Evolutionary conservation across 495 filamentous ascomycete genomes (phyloP).

Genomic region (Penicillium coffeae): DNA sequence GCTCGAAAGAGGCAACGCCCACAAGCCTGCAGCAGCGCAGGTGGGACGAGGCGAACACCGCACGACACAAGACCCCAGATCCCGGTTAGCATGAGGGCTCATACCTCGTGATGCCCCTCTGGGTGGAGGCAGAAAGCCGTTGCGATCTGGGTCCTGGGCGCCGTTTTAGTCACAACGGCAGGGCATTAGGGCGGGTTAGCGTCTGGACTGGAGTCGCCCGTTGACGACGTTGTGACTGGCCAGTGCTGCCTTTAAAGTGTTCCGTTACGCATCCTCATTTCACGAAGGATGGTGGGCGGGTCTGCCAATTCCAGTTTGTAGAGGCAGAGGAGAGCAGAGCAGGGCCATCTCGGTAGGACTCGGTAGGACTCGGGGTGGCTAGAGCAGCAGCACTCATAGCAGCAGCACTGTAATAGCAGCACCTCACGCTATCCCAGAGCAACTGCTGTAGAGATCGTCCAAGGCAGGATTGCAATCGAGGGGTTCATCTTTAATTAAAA

Average conservation of each 20-base stretch:
- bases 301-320: too few species aligned
- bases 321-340: too few species aligned
- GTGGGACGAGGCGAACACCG: slow-evolving; percentile 13
- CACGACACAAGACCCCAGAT: background rate
- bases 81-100: too few species aligned
- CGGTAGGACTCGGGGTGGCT: too few species aligned
- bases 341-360: too few species aligned
- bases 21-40: too few species aligned
- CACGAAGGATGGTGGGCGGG: slow-evolving; percentile 27
- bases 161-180: slow-evolving; percentile 28
- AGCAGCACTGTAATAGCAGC: too few species aligned
- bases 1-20: slow-evolving; percentile 14
- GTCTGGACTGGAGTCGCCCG: slow-evolving; percentile 18
- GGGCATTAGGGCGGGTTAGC: slow-evolving; percentile 22
- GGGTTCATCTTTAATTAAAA: background rate
- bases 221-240: slow-evolving; percentile 13
- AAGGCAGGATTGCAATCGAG: too few species aligned
- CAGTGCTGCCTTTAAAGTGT: slow-evolving; percentile 20
- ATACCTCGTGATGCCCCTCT: slow-evolving; percentile 15
- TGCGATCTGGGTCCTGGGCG: slow-evolving; percentile 20
- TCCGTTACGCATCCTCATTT: slow-evolving; percentile 21
- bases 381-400: too few species aligned
- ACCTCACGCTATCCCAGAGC: too few species aligned
- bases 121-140: slow-evolving; percentile 17
- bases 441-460: too few species aligned